phyloP scores from a whole-genome alignment of 1,139 yeast species.

The Suhomyces chickasaworum region DNA sequence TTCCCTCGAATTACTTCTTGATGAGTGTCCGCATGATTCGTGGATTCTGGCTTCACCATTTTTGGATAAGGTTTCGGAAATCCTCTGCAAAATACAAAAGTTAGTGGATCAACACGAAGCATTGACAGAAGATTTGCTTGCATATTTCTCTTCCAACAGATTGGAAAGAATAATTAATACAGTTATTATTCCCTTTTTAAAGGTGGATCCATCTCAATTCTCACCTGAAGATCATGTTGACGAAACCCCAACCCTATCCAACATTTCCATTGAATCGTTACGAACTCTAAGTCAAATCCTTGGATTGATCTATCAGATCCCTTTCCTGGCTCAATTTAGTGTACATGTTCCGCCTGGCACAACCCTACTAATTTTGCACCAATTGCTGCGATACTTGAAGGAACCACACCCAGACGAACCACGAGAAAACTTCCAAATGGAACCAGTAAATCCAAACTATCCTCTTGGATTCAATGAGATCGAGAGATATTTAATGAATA shows the following conservation, averaged over 20 bases:
- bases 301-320: slow-evolving; percentile 5
- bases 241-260: neutral
- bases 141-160: slow-evolving; percentile 3
- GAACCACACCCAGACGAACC: neutral
- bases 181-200: neutral
- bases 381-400: neutral
- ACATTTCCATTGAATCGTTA: neutral
- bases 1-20: slow-evolving; percentile 9
- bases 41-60: neutral
- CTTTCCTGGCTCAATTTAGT: slow-evolving; percentile 2
- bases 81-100: neutral
- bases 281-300: slow-evolving; percentile 1
- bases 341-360: neutral
- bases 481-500: neutral
- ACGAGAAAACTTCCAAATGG: neutral
- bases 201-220: neutral
- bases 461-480: neutral
- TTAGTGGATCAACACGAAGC: neutral
- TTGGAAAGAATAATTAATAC: slow-evolving; percentile 1
- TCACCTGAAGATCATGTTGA: neutral
- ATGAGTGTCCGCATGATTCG: slow-evolving; percentile 8
- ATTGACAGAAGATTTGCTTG: neutral
- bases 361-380: slow-evolving; percentile 4
- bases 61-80: neutral
- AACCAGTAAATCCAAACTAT: neutral